Conservation (phyloP, 1,284 basidiomycete species). For the Kwoniella shivajii region DNA sequence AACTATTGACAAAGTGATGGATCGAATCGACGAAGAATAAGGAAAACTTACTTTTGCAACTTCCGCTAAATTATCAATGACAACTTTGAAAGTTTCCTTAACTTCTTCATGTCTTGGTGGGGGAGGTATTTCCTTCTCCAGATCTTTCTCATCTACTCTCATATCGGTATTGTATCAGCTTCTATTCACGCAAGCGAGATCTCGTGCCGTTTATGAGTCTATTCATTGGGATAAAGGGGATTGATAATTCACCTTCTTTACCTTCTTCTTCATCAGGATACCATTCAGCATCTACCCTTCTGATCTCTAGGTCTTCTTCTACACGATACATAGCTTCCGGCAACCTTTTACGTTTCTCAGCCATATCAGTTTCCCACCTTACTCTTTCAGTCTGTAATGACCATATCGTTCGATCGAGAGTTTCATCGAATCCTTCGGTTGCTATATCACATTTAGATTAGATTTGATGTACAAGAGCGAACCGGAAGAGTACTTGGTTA, state of each 20-base stretch:
- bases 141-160: constrained; percentile 1
- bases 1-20: too few species aligned
- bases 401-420: constrained; percentile 71
- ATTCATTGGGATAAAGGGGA: not conserved
- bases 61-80: constrained; percentile 37
- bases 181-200: not conserved
- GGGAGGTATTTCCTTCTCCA: constrained; percentile 26
- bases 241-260: constrained; percentile 15
- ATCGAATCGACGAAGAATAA: too few species aligned
- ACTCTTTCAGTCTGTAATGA: constrained; percentile 67
- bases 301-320: constrained; percentile 58
- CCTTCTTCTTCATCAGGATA: constrained; percentile 37
- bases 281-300: constrained; percentile 57
- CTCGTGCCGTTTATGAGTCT: too few species aligned
- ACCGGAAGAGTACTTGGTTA: not conserved
- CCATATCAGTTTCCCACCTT: constrained; percentile 67
- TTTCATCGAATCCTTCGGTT: constrained; percentile 76
- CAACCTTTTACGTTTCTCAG: constrained; percentile 62
- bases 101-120: constrained; percentile 44
- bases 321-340: constrained; percentile 61
- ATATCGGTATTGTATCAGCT: not conserved
- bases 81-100: constrained; percentile 33
- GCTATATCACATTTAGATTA: constrained; percentile 53
- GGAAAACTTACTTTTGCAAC: constrained; percentile 35
- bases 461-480: not conserved